Percentiles rank a stretch among this genome's conserved stretches.
Evolutionary conservation across 2,329 filamentous ascomycete species (phyloP).

Genomic region (Diaporthe aspalathi): DNA sequence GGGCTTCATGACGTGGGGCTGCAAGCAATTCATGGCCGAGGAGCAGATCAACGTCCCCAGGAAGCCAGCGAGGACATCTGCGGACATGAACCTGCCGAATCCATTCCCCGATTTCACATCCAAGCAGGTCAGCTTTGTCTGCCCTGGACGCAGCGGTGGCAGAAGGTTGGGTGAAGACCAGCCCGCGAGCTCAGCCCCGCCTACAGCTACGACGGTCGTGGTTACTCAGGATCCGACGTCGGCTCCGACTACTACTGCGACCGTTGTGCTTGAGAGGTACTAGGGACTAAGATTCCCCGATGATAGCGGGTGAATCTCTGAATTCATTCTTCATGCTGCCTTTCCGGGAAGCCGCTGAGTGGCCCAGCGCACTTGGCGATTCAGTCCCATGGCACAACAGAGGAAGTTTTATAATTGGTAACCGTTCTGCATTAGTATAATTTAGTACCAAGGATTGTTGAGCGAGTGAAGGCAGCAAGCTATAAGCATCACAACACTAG

Average conservation of each 20-base stretch:
- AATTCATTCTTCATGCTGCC: background rate
- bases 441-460: background rate
- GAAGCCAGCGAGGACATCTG: background rate
- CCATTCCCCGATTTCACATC: slow-evolving; percentile 8
- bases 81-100: slow-evolving; percentile 1
- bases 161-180: background rate
- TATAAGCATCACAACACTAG: no score
- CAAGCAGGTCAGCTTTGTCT: slow-evolving; percentile 14
- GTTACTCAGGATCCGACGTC: background rate
- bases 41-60: slow-evolving; percentile 9
- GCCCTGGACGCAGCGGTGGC: background rate
- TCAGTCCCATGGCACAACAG: background rate
- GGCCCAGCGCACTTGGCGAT: background rate
- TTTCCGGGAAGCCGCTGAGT: background rate
- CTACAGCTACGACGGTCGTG: background rate
- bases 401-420: background rate
- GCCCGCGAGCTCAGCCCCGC: background rate
- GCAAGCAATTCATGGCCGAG: slow-evolving; percentile 11
- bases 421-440: background rate
- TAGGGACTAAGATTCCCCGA: background rate
- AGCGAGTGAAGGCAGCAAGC: background rate
- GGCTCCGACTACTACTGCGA: background rate
- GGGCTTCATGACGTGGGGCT: slow-evolving; percentile 11
- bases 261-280: background rate
- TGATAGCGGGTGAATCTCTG: background rate